Percentiles rank a stretch among this genome's conserved stretches.
Conservation (phyloP, 2,329 filamentous ascomycete species). For the Epicoccum sorghinum region DNA sequence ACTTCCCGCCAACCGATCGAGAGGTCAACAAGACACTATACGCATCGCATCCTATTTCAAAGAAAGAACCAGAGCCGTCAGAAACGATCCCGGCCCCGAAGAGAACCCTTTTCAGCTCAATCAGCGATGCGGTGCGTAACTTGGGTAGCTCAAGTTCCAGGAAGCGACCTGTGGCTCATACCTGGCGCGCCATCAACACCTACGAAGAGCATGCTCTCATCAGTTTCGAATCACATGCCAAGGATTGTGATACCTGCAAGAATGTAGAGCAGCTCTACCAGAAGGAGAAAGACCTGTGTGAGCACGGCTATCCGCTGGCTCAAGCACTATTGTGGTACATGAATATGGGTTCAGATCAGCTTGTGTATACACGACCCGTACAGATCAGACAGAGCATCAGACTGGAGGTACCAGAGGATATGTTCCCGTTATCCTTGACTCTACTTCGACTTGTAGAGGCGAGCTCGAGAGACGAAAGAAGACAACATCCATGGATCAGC, state of each 20-base stretch:
- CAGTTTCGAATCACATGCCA: constrained; percentile 36
- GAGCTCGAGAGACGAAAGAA: constrained; percentile 19
- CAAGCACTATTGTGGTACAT: constrained; percentile 27
- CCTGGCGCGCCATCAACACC: constrained; percentile 21
- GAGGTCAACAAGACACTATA: constrained; percentile 20
- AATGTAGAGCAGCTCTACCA: constrained; percentile 27
- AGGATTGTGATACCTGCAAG: constrained; percentile 29
- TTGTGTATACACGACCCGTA: constrained; percentile 28
- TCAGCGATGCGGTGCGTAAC: constrained; percentile 32
- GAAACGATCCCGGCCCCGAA: constrained; percentile 9
- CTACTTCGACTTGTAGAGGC: constrained; percentile 30
- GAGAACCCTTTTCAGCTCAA: constrained; percentile 25
- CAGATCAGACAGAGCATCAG: constrained; percentile 12
- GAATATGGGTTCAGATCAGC: constrained; percentile 29
- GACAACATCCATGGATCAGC: constrained; percentile 28
- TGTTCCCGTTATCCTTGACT: constrained; percentile 23
- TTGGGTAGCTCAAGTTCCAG: constrained; percentile 20
- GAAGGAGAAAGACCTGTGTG: constrained; percentile 26
- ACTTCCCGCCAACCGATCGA: constrained; percentile 36
- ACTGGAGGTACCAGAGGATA: constrained; percentile 29
- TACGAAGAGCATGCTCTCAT: constrained; percentile 29
- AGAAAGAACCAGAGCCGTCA: background rate
- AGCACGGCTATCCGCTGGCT: constrained; percentile 28
- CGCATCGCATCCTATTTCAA: background rate
- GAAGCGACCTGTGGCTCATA: constrained; percentile 15